Conservation (phyloP, 352 stramenopile species). For the Pythium dissimile region DNA sequence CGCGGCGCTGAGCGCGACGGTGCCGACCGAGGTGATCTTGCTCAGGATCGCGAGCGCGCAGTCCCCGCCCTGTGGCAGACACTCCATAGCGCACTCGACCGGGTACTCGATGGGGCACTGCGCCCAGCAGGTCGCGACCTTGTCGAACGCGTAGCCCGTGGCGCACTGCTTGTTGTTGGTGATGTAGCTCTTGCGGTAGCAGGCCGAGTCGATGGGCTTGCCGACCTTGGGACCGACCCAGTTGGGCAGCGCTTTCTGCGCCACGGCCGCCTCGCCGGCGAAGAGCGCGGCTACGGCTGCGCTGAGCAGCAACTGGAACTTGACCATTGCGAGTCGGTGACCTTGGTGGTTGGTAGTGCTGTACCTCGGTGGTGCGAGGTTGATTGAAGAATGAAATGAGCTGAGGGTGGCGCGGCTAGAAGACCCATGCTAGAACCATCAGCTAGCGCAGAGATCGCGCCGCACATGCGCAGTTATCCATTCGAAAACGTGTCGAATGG, state of each 20-base stretch:
- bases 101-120: slow-evolving; percentile 55
- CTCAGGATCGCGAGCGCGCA: slow-evolving; percentile 36
- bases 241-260: slow-evolving; percentile 3
- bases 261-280: background rate
- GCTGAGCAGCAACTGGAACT: background rate
- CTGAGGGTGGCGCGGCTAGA: background rate
- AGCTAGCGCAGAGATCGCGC: no score
- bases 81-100: slow-evolving; percentile 47
- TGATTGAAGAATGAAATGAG: background rate
- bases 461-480: no score
- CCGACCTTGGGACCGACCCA: slow-evolving; percentile 18
- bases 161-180: slow-evolving; percentile 30
- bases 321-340: background rate
- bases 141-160: slow-evolving; percentile 39
- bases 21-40: slow-evolving; percentile 38
- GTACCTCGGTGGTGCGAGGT: background rate
- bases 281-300: background rate
- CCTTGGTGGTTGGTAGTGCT: background rate
- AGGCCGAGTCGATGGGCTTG: slow-evolving; percentile 17
- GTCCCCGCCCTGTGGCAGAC: slow-evolving; percentile 51
- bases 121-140: slow-evolving; percentile 49
- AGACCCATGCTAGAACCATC: no score
- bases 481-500: no score
- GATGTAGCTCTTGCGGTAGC: slow-evolving; percentile 32
- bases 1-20: slow-evolving; percentile 31